Evolutionary conservation across 495 filamentous ascomycete species (phyloP), one percentile per base, ranked within the genome.

Genomic region (Pseudoneurospora amorphoporcata): DNA sequence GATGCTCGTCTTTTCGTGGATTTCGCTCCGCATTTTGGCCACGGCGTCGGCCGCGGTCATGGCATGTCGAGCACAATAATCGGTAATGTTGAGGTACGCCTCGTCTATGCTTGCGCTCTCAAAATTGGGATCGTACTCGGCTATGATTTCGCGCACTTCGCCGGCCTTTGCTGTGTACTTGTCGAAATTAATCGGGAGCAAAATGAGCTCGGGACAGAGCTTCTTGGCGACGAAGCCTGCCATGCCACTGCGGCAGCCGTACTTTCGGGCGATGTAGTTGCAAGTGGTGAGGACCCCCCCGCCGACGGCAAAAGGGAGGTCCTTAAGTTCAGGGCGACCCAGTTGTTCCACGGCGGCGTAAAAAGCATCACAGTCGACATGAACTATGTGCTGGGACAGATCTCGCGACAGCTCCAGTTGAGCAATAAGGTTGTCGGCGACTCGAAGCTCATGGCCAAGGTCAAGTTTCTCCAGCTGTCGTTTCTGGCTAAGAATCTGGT

Each of bases 331-430:
- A 0, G 95, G 96, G 7, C 92, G 86, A 79, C 97, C 94, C 37
- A 99, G 87, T 76, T 92, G 93, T 80, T 98, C 95, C 8, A 98
- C 96, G 1, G 94, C 92, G 32, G 61, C 35, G 16, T 32, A 99
- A 83, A 99, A 99, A 23, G 96, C 95, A 83, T 99, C 95, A 80
- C 95, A 99, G 81, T 99, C 95, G 39, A 99, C 86, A 79, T 99
- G 95, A 0, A 98, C 90, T 37, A 98, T 87, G 68, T 87, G 83
- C 78, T 98, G 95, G 4, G 85, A 84, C n/a, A 98, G 83, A 77
- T 98, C 95, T 8, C 95, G 88, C 17, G 86, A 86, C 2, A 86
- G 75, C 75, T 98, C 95, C 12, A 98, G 85, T 74, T 94, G 88
- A 1, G 89, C 87, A 71, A 98, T 88, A 75, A 92, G 90, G 70